Evolutionary conservation across 345 rosid species (phyloP).

Genomic region (Populus davidiana): DNA sequence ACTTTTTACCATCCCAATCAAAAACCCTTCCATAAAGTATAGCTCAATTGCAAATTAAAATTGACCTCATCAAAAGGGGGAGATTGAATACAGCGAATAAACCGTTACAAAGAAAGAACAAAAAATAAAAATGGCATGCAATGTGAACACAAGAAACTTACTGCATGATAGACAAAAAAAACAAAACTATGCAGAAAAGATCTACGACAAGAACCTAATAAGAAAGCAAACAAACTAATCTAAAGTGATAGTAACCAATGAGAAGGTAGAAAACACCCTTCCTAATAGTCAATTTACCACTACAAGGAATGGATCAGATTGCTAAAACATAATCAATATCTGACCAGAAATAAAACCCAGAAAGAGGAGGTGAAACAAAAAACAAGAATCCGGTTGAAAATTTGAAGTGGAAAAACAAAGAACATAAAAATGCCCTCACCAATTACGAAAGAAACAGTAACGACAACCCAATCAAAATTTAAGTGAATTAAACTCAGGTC

Average conservation of each 20-base stretch:
- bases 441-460: not conserved
- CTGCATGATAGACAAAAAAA: not conserved
- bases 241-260: not conserved
- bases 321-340: not conserved
- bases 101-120: not conserved
- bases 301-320: slow-evolving; percentile 1
- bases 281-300: not conserved
- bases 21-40: not conserved
- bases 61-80: not conserved
- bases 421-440: not conserved
- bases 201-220: not conserved
- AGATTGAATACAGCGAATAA: not conserved
- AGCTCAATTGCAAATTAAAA: not conserved
- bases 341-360: not conserved
- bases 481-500: not conserved
- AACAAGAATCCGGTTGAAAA: slow-evolving; percentile 1
- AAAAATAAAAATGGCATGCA: not conserved
- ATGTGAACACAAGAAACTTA: not conserved
- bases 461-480: not conserved
- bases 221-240: not conserved
- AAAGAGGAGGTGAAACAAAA: not conserved
- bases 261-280: not conserved
- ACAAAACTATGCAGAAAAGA: not conserved
- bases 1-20: not conserved
- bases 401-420: not conserved